Evolutionary conservation across 345 rosid genomes (phyloP), one percentile per base, ranked within the genome.

Genomic region (Populus pruinosa): DNA sequence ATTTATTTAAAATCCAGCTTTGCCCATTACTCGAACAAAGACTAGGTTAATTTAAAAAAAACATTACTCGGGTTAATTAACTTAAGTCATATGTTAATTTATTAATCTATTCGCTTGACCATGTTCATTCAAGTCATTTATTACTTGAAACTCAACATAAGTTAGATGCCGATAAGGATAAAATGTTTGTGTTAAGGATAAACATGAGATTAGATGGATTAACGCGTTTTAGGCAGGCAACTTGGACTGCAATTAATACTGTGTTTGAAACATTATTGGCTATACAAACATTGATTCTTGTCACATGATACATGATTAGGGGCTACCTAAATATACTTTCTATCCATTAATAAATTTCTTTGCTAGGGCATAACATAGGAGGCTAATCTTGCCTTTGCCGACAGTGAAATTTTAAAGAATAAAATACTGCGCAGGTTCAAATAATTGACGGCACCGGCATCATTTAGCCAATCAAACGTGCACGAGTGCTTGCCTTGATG

Each of bases 141-240:
- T 33, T 33, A 33, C 36, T 33, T 33, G 36, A 33, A 33, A 33
- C 36, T 33, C 36, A 33, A 33, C 36, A 33, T 33, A 33, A 33
- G 0, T 33, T 33, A 33, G 36, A 33, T 33, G 36, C 36, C 5
- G 43, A 39, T 18, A 13, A 23, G 4, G 12, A 13, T 2, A 21
- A 33, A 33, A 33, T 33, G 33, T 33, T 56, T 56, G n/a, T 29
- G 18, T 16, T 14, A 11, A 50, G 55, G 41, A 76, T 64, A 66
- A 75, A 62, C 43, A 72, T 6, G 71, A 76, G 75, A 77, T 80
- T 87, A 71, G 89, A 85, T 85, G 63, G 71, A 72, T 71, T 35
- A 82, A 75, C 84, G 77, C 85, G 82, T 77, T 79, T 85, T 71
- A 35, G 21, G 75, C 72, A 67, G 84, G 73, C 81, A 67, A 47